phyloP scores from a whole-genome alignment of 2,329 filamentous ascomycete species.

The Penicillium digitatum region DNA sequence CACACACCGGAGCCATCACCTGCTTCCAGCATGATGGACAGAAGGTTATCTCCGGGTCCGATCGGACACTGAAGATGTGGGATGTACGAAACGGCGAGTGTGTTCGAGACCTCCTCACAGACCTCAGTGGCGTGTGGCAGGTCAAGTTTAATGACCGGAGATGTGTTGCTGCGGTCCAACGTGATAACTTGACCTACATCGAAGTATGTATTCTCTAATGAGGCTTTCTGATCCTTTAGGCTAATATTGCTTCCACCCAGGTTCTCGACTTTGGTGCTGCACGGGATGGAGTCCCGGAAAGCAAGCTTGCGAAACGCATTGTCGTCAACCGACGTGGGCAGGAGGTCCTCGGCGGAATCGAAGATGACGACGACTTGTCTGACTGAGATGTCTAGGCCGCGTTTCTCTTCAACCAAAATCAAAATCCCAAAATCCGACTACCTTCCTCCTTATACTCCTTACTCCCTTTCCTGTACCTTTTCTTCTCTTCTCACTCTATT shows the following conservation, averaged over 20 bases:
- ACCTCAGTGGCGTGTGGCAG: conserved; percentile 97
- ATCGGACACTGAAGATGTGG: conserved; percentile 98
- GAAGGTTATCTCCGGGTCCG: conserved; percentile 94
- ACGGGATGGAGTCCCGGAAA: conserved; percentile 75
- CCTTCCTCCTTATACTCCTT: conserved; percentile 3
- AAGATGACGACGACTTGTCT: conserved; percentile 36
- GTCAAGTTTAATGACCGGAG: conserved; percentile 94
- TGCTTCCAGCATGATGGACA: conserved; percentile 97
- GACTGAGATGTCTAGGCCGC: conserved; percentile 2
- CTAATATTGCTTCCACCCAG: conserved; percentile 47
- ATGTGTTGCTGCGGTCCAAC: conserved; percentile 93
- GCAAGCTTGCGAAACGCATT: conserved; percentile 75
- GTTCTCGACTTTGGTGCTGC: conserved; percentile 96
- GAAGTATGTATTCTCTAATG: conserved; percentile 62
- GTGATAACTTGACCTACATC: conserved; percentile 87
- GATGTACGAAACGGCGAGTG: conserved; percentile 89
- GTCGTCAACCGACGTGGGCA: conserved; percentile 44
- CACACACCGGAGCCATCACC: conserved; percentile 94
- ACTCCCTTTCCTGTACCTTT: conserved; percentile 12
- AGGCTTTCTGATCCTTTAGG: not conserved
- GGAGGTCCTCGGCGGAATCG: conserved; percentile 32
- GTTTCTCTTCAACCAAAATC: not conserved
- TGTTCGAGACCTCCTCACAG: conserved; percentile 85
- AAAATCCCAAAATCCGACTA: not conserved
- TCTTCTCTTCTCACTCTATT: conserved; percentile 16